A percentile compares a stretch with the other conserved stretches of the same genome.
Evolutionary conservation across 352 stramenopile genomes (phyloP).

Genomic region (Phytophthora tubulina): DNA sequence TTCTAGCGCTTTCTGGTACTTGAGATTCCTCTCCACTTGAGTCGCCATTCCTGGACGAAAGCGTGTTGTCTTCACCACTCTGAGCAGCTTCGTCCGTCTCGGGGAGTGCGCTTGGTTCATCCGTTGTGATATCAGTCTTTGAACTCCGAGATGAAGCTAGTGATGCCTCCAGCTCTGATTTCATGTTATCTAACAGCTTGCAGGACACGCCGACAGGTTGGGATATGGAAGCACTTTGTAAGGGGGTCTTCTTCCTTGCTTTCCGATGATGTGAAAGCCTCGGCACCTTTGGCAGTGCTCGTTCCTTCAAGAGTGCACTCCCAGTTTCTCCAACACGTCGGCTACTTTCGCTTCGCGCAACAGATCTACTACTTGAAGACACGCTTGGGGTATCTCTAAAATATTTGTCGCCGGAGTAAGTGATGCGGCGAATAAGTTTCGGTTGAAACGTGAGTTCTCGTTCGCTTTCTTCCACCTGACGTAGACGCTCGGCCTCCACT

Average conservation of each 20-base stretch:
- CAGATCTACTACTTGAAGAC: constrained; percentile 16
- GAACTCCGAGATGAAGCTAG: constrained; percentile 36
- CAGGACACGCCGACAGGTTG: constrained; percentile 71
- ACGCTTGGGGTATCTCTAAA: constrained; percentile 35
- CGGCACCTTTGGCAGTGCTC: constrained; percentile 49
- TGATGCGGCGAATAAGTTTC: constrained; percentile 79
- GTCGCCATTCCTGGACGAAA: constrained; percentile 16
- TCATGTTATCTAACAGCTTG: constrained; percentile 72
- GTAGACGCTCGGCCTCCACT: constrained; percentile 66
- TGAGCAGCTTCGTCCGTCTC: constrained; percentile 7
- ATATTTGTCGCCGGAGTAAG: constrained; percentile 56
- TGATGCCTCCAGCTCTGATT: constrained; percentile 70
- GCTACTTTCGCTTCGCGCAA: constrained; percentile 39
- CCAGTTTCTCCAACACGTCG: constrained; percentile 30
- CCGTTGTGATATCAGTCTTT: constrained; percentile 13
- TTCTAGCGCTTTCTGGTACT: not conserved
- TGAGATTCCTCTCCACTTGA: constrained; percentile 7
- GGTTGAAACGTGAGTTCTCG: constrained; percentile 88
- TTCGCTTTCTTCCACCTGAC: constrained; percentile 75
- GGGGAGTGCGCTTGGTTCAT: not conserved
- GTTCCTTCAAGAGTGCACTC: constrained; percentile 40
- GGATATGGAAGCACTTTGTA: constrained; percentile 50
- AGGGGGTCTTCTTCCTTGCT: constrained; percentile 42
- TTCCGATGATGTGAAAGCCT: constrained; percentile 40
- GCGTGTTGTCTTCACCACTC: constrained; percentile 4